These are phyloP conservation scores for Mycosphaerelloides madeirae DNA, from an alignment of 2,329 filamentous ascomycete genomes.

Conservation along the genomic window DNA sequence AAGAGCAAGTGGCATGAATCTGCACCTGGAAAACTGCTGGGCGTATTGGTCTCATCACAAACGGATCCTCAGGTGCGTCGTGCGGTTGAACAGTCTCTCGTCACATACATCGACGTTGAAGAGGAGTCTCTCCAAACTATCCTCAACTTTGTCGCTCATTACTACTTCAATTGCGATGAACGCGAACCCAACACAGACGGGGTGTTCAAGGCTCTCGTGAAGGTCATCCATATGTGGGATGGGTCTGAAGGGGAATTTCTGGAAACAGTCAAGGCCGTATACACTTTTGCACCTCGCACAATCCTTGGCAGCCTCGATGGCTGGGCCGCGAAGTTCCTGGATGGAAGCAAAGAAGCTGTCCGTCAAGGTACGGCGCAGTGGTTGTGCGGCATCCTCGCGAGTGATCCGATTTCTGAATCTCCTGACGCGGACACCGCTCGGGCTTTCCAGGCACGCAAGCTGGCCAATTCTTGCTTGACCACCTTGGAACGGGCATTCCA, in stretches of 20 bases:
- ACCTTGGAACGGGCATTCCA: not conserved
- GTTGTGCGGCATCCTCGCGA: not conserved
- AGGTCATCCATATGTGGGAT: conserved; percentile 13
- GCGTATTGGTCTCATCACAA: conserved; percentile 6
- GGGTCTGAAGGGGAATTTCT: conserved; percentile 17
- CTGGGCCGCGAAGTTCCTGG: conserved; percentile 10
- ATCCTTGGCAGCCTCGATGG: conserved; percentile 9
- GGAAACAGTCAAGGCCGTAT: conserved; percentile 8
- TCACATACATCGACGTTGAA: conserved; percentile 18
- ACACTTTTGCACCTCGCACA: conserved; percentile 6
- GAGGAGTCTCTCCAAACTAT: conserved; percentile 16
- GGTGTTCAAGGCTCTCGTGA: conserved; percentile 8
- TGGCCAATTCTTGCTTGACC: not conserved
- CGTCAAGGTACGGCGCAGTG: not conserved
- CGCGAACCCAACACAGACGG: not conserved
- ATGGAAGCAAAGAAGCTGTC: not conserved
- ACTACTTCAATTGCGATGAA: conserved; percentile 6
- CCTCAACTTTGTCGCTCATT: conserved; percentile 18
- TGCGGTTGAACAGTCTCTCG: conserved; percentile 5
- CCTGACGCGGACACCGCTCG: not conserved
- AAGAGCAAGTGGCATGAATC: conserved; percentile 12
- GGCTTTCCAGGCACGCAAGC: not conserved
- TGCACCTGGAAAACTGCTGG: conserved; percentile 20
- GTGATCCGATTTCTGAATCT: not conserved
- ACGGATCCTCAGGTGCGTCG: not conserved